Evolutionary conservation across 257 asterid genomes (phyloP).

Genomic region (Ocimum tenuiflorum): DNA sequence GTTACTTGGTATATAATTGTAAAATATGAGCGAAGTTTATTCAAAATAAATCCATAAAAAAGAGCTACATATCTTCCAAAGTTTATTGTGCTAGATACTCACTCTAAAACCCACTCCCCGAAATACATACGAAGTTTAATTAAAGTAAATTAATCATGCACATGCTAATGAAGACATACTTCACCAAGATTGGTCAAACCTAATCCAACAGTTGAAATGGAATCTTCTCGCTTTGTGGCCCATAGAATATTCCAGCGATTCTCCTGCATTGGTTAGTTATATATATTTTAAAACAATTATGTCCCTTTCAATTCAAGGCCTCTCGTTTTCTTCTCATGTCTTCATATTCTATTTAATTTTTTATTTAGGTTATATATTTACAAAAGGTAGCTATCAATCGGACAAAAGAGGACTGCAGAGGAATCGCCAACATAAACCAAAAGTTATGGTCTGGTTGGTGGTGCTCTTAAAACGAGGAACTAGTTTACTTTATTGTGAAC

Average conservation of each 20-base stretch:
- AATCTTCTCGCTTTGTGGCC: slow-evolving; percentile 27
- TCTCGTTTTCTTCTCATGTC: neutral
- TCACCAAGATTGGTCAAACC: slow-evolving; percentile 24
- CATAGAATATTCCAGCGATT: slow-evolving; percentile 29
- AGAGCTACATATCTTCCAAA: too few relatives aligned
- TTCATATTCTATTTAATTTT: neutral
- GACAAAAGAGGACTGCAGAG: slow-evolving; percentile 11
- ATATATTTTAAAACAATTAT: neutral
- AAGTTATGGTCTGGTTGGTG: too few relatives aligned
- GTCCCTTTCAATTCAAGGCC: slow-evolving; percentile 6
- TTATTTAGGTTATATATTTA: neutral
- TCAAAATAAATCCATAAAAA: too few relatives aligned
- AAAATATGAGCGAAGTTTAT: too few relatives aligned
- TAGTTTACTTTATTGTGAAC: slow-evolving; percentile 4
- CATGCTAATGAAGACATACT: too few relatives aligned
- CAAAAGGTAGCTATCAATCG: neutral
- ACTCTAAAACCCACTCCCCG: too few relatives aligned
- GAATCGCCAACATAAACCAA: slow-evolving; percentile 11
- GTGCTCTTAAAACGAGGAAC: slow-evolving; percentile 19
- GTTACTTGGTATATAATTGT: too few relatives aligned
- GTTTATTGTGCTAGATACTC: too few relatives aligned
- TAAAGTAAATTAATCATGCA: too few relatives aligned
- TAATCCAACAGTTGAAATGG: slow-evolving; percentile 20
- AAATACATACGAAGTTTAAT: too few relatives aligned
- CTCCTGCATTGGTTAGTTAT: neutral